A percentile compares a stretch with the other conserved stretches of the same genome.
phyloP scores from a whole-genome alignment of 768 basidiomycete species.

The Trichaptum fuscoviolaceum region DNA sequence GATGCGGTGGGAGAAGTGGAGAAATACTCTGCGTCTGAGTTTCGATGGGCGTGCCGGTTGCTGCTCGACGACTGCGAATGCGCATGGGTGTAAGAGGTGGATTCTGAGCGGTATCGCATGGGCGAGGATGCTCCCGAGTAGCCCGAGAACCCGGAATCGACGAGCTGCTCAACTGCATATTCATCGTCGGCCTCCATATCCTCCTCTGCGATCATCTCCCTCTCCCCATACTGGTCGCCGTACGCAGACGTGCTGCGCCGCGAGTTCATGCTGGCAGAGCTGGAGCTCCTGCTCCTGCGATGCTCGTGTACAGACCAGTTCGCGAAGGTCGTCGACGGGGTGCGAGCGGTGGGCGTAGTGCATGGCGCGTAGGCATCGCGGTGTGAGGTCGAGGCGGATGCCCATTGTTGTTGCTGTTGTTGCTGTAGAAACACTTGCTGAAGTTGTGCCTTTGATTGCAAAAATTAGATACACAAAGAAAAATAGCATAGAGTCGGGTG shows the following conservation, averaged over 20 bases:
- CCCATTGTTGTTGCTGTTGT: constrained; percentile 16
- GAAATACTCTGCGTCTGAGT: constrained; percentile 8
- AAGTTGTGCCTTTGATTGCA: constrained; percentile 35
- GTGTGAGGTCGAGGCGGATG: constrained; percentile 16
- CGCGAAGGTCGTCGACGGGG: constrained; percentile 23
- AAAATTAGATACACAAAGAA: constrained; percentile 16
- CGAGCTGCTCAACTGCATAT: constrained; percentile 31
- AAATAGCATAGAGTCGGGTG: constrained; percentile 15
- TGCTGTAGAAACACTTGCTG: constrained; percentile 37
- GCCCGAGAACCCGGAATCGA: constrained; percentile 18
- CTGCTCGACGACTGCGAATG: constrained; percentile 16
- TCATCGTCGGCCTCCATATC: constrained; percentile 39
- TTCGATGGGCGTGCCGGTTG: constrained; percentile 20
- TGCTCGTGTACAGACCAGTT: constrained; percentile 24
- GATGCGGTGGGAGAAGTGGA: constrained; percentile 22
- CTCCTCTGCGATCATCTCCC: constrained; percentile 25
- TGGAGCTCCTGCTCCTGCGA: constrained; percentile 24
- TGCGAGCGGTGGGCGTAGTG: constrained; percentile 34
- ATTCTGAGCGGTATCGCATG: constrained; percentile 20
- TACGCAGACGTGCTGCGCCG: constrained; percentile 21
- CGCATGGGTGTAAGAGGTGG: constrained; percentile 13
- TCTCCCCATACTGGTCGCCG: constrained; percentile 11
- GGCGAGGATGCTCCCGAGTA: constrained; percentile 33
- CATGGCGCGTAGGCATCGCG: constrained; percentile 32
- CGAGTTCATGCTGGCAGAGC: constrained; percentile 17